Base-by-base conservation (phyloP, 2,329 filamentous ascomycete genomes). In the Ophiostoma australiae region DNA sequence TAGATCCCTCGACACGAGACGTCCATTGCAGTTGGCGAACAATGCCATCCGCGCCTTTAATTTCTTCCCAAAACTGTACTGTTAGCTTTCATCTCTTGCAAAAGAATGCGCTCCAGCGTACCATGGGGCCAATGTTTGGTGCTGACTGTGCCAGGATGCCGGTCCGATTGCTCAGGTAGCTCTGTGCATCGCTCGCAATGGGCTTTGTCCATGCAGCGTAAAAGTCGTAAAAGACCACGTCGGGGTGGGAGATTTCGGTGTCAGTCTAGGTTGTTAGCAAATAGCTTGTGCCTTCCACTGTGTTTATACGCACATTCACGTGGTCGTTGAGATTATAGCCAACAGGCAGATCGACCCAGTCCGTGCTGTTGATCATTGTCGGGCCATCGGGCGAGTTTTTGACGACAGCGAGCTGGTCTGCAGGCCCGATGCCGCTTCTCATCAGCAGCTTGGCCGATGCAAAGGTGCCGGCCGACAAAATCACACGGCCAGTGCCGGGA, bases 381-480 rank as follows among this genome's bases (percentile, higher is more conserved):
- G 81, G 75, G 0, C 84, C 84, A 58, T 58, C 52, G 3, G 52
- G 52, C 1, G 84, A 86, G 69, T 76, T 78, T 67, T 83, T 79
- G 39, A 88, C 85, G 15, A 87, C 77, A 27, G 81, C 77, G 33
- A 89, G 81, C 76, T 91, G 81, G 81, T 87, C 83, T 80, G 80
- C 78, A 31, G 88, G 89, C 4, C 90, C 90, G 73, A 91, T 92
- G 74, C 90, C 82, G 80, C 87, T 89, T 76, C 89, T 84, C 79
- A 91, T 83, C 2, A 92, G 83, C 67, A 93, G 81, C 79, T 90
- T 90, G 17, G 89, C 83, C 1, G 88, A 88, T n/a, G 89, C 89
- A 73, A 92, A 91, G 0, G 89, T 82, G 67, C 90, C 90, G 0
- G 89, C 86, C 23, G 90, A 86, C 41, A 92, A 80, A 74, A 92